Percentiles rank a stretch among this genome's conserved stretches.
phyloP scores from a whole-genome alignment of 495 filamentous ascomycete genomes.

The Hapsidospora chrysogenum region DNA sequence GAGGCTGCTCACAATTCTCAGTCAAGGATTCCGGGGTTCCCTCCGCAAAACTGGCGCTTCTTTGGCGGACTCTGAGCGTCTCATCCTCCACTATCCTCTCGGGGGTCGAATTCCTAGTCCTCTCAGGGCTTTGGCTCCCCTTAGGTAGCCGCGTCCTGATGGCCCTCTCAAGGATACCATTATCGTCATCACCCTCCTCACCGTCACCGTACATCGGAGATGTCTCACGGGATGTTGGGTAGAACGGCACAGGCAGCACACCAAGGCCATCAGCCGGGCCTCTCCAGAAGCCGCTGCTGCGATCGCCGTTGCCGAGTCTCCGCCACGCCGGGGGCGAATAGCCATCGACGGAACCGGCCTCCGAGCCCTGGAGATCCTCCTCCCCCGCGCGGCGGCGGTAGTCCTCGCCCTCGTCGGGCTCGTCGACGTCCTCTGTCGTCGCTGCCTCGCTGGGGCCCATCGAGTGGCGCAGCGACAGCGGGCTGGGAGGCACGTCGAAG shows the following conservation, averaged over 20 bases:
- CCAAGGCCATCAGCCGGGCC: slow-evolving; percentile 15
- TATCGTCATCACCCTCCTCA: slow-evolving; percentile 15
- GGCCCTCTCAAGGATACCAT: slow-evolving; percentile 28
- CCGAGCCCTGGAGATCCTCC: slow-evolving; percentile 20
- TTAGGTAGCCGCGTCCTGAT: slow-evolving; percentile 32
- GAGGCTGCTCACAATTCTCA: slow-evolving; percentile 3
- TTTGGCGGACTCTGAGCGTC: too few relatives aligned
- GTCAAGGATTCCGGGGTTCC: not conserved
- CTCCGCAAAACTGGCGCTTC: too few relatives aligned
- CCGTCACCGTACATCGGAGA: too few relatives aligned
- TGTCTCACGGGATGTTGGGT: slow-evolving; percentile 3
- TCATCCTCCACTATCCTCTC: slow-evolving; percentile 9
- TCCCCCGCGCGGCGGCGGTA: slow-evolving; percentile 1
- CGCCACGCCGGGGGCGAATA: slow-evolving; percentile 41
- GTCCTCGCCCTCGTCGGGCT: not conserved
- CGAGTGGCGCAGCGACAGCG: slow-evolving; percentile 17
- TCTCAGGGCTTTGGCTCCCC: slow-evolving; percentile 33
- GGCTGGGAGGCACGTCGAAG: slow-evolving; percentile 39
- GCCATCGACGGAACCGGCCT: slow-evolving; percentile 23
- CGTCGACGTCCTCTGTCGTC: slow-evolving; percentile 8
- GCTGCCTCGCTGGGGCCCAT: slow-evolving; percentile 27
- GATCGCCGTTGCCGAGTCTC: slow-evolving; percentile 32
- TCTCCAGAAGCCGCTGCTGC: slow-evolving; percentile 38
- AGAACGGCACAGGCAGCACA: slow-evolving; percentile 8
- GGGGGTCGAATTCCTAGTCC: slow-evolving; percentile 27